These are phyloP conservation scores for Calonectria pseudoreteaudii DNA, from an alignment of 2,329 filamentous ascomycete genomes.

Conservation along the genomic window DNA sequence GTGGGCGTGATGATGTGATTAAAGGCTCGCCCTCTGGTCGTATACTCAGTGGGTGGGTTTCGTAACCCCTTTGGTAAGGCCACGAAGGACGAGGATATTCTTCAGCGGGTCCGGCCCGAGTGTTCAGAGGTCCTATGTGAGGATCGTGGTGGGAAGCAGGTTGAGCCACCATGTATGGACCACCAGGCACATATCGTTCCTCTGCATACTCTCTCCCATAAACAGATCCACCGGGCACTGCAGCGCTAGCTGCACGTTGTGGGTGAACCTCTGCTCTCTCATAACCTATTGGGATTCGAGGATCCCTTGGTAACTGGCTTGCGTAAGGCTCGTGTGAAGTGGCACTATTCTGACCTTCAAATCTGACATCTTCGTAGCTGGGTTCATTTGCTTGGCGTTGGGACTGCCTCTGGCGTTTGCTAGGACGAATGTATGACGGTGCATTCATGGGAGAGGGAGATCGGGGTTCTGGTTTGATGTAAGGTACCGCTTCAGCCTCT, in stretches of 20 bases:
- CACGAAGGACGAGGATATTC: slow-evolving; percentile 55
- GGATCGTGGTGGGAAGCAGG: slow-evolving; percentile 48
- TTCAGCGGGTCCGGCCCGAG: slow-evolving; percentile 56
- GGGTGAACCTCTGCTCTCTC: slow-evolving; percentile 37
- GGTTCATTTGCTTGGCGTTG: slow-evolving; percentile 52
- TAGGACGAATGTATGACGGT: slow-evolving; percentile 64
- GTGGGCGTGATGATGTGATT: slow-evolving; percentile 63
- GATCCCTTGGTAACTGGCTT: slow-evolving; percentile 44
- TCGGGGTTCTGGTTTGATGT: slow-evolving; percentile 74
- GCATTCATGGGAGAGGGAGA: slow-evolving; percentile 70
- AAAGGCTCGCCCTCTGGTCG: slow-evolving; percentile 63
- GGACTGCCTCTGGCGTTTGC: slow-evolving; percentile 67
- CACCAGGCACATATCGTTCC: slow-evolving; percentile 45
- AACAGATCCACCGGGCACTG: slow-evolving; percentile 42
- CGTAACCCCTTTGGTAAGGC: slow-evolving; percentile 58
- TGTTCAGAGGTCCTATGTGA: slow-evolving; percentile 32
- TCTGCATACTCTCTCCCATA: slow-evolving; percentile 51
- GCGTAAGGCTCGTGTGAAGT: slow-evolving; percentile 50
- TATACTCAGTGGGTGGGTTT: slow-evolving; percentile 58
- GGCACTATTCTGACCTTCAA: slow-evolving; percentile 53
- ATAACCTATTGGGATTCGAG: slow-evolving; percentile 51
- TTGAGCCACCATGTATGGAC: slow-evolving; percentile 48
- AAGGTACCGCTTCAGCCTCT: slow-evolving; percentile 61
- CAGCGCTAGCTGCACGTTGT: slow-evolving; percentile 40
- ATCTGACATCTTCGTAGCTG: slow-evolving; percentile 53